A percentile compares a stretch with the other conserved stretches of the same genome.
These are phyloP conservation scores for Silene conica DNA, from an alignment of 148 eudicot species.

Conservation along the genomic window DNA sequence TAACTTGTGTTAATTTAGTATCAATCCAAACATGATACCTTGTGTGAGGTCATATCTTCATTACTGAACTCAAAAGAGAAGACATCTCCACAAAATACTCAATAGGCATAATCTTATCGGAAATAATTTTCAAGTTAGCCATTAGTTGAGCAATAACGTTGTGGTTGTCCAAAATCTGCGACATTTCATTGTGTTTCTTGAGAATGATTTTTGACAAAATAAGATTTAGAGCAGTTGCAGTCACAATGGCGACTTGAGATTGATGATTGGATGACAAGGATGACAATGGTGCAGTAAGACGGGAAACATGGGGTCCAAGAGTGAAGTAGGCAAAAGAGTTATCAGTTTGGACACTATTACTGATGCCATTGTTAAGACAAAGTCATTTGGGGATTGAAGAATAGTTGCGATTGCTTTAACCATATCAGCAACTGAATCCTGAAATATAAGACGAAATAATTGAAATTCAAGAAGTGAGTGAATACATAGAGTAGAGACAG, in stretches of 20 bases:
- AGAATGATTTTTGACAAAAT: slow-evolving; percentile 50
- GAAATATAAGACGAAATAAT: slow-evolving; percentile 15
- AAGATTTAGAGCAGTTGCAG: slow-evolving; percentile 55
- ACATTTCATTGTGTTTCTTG: slow-evolving; percentile 50
- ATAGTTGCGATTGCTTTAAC: slow-evolving; percentile 56
- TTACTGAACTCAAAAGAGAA: slow-evolving; percentile 63
- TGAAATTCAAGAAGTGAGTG: neutral
- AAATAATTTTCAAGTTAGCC: slow-evolving; percentile 37
- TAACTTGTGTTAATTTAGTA: slow-evolving; percentile 42
- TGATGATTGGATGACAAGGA: slow-evolving; percentile 45
- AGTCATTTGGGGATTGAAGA: slow-evolving; percentile 48
- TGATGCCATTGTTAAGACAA: slow-evolving; percentile 48
- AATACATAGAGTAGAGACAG: too few relatives aligned
- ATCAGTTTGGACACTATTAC: slow-evolving; percentile 58
- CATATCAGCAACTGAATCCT: slow-evolving; percentile 72
- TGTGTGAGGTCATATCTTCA: slow-evolving; percentile 73
- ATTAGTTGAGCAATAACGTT: slow-evolving; percentile 44
- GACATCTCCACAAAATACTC: slow-evolving; percentile 53
- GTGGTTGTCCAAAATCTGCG: slow-evolving; percentile 49
- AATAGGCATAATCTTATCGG: slow-evolving; percentile 32
- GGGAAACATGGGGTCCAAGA: slow-evolving; percentile 44
- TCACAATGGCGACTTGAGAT: slow-evolving; percentile 52
- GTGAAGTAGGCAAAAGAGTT: slow-evolving; percentile 42
- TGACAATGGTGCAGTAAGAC: slow-evolving; percentile 53
- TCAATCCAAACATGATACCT: slow-evolving; percentile 68